Evolutionary conservation across 345 rosid genomes (phyloP).

Genomic region (Theobroma cacao): DNA sequence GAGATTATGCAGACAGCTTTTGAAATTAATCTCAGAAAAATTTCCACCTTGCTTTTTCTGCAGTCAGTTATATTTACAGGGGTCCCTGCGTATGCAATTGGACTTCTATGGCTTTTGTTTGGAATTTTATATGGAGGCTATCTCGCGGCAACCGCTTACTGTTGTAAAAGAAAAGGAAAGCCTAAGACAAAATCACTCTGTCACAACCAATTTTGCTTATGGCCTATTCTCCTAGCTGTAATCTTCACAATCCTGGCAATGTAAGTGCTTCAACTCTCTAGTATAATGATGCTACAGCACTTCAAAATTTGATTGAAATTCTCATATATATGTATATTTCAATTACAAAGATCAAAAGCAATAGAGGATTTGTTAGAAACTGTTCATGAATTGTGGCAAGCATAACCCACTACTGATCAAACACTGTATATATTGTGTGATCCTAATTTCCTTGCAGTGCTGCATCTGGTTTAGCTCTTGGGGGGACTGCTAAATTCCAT

Average conservation of each 20-base stretch:
- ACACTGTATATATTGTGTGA: neutral
- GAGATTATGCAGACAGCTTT: neutral
- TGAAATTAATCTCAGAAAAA: neutral
- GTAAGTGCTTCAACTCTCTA: conserved; percentile 34
- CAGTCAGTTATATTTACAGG: conserved; percentile 71
- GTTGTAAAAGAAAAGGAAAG: conserved; percentile 29
- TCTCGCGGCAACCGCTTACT: conserved; percentile 21
- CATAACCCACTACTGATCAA: neutral
- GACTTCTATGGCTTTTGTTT: conserved; percentile 45
- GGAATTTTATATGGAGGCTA: conserved; percentile 40
- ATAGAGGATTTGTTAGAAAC: neutral
- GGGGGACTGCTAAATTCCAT: conserved; percentile 51
- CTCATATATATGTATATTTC: too few relatives aligned
- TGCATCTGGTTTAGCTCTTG: conserved; percentile 59
- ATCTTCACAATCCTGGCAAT: conserved; percentile 50
- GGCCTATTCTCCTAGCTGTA: conserved; percentile 37
- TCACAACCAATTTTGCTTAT: conserved; percentile 30
- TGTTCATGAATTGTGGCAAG: too few relatives aligned
- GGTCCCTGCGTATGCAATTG: conserved; percentile 49
- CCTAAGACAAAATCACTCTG: conserved; percentile 25
- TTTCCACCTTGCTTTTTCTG: neutral
- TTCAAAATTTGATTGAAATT: neutral
- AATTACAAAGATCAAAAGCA: neutral
- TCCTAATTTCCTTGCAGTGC: conserved; percentile 29
- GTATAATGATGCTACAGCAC: neutral